phyloP scores from a whole-genome alignment of 495 filamentous ascomycete species.

The Letharia lupina region DNA sequence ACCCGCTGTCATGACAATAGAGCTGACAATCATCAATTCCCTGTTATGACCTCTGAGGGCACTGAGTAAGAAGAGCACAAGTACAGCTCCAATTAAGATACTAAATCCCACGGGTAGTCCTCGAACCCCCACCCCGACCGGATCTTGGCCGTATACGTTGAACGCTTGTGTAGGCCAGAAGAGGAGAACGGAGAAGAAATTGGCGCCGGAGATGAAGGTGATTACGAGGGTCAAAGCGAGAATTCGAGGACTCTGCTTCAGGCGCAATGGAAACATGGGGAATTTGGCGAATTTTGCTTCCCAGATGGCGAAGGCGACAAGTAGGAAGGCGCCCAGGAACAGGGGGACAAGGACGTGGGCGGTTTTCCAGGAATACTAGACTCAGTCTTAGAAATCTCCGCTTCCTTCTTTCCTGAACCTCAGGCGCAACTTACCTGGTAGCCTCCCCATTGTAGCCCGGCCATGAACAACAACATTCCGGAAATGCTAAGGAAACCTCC shows the following conservation, averaged over 20 bases:
- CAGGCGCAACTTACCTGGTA: constrained; percentile 42
- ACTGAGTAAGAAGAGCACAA: constrained; percentile 54
- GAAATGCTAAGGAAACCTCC: constrained; percentile 59
- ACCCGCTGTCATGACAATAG: constrained; percentile 61
- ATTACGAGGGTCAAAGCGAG: constrained; percentile 58
- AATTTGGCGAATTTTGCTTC: constrained; percentile 50
- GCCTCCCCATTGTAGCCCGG: constrained; percentile 60
- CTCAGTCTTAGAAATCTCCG: constrained; percentile 12
- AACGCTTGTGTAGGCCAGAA: constrained; percentile 69
- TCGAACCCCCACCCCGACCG: constrained; percentile 56
- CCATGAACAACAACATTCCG: constrained; percentile 57
- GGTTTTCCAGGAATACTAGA: constrained; percentile 49
- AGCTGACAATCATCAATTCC: constrained; percentile 53
- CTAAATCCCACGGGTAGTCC: constrained; percentile 58
- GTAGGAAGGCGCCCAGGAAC: constrained; percentile 45
- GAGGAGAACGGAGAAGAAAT: constrained; percentile 66
- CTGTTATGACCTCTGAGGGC: constrained; percentile 54
- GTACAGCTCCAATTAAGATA: constrained; percentile 53
- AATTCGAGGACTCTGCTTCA: constrained; percentile 56
- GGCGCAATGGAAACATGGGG: constrained; percentile 57
- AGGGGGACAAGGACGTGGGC: constrained; percentile 53
- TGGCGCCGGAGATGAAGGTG: constrained; percentile 64
- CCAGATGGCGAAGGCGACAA: constrained; percentile 52
- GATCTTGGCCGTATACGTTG: constrained; percentile 66
- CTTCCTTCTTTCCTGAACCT: neutral